Base-by-base conservation (phyloP, 331 rosid genomes). In the Rhamnella rubrinervis region DNA sequence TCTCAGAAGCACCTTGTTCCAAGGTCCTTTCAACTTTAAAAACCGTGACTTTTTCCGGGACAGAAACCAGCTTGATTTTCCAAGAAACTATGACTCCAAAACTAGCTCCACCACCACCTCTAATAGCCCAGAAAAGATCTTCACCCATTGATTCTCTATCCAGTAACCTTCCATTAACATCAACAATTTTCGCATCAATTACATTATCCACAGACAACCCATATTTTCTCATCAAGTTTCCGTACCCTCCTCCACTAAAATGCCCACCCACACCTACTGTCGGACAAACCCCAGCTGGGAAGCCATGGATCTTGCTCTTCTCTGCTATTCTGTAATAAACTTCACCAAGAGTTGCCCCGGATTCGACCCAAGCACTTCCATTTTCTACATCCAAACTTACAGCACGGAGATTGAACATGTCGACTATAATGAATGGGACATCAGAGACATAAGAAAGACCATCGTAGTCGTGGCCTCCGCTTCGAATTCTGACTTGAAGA, bases 31-130 rank as follows among this genome's bases (percentile, higher is more conserved):
- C 77, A 61, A 80, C 78, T 63, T 77, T 80, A 44, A 83, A 86
- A 8, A 80, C 91, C 0, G 91, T 80, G 2, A 83, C 86, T 60
- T 59, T 65, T 64, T 80, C 77, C 5, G 87, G 86, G 52, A 76
- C 82, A 44, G 63, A 65, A 70, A 80, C 88, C 41, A 86, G 25
- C 4, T 75, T 83, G 55, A 83, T 73, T 57, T 83, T 86, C 84
- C 88, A 86, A 1, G 88, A 86, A 78, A 80, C 75, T 10, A 86
- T 38, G 14, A 83, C 81, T 0, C 86, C 91, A 55, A 83, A 86
- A 59, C 91, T 83, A 20, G 84, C 91, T 20, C 86, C 86, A 60
- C 91, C 90, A 7, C 86, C 90, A 16, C 90, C 87, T 75, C 79
- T 80, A 55, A 86, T 80, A 11, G 87, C 86, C 91, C 91, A 86